Base-by-base conservation (phyloP, 257 asterid genomes). In the Solanum ahanhuiri region DNA sequence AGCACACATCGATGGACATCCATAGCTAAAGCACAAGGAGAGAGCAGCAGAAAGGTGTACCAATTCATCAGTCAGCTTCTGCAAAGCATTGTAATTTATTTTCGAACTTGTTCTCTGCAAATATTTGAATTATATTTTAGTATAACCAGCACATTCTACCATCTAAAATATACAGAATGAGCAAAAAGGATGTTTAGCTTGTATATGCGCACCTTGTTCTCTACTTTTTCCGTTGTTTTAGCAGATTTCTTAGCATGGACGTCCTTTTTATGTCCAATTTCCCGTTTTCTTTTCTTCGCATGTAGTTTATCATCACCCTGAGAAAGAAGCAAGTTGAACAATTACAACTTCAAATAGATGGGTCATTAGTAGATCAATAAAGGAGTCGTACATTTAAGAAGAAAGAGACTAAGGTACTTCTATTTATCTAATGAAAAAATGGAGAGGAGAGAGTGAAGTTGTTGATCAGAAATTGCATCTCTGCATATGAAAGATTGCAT, bases 21-120 rank as follows among this genome's bases (percentile, higher is more conserved):
- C 39, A 30, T 79, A 81, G 57, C 82, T 48, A 83, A 67, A 43
- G 63, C 58, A 22, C 60, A 84, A 67, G 1, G 70, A 39, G 57
- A 22, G 81, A 14, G 60, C 67, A 72, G 37, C 9, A 81, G 83
- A 81, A 89, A 63, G 37, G 45, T 84, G 76, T 85, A 93, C 95
- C 91, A 83, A 67, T 79, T 93, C 92, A 83, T 88, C 90, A 23
- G 58, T n/a, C 18, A 92, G 88, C 43, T 72, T 66, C 85, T 85
- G 86, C 86, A 93, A 75, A 81, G 91, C 95, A 67, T 89, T 93
- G 71, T 90, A 92, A 84, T 93, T 91, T 58, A 93, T 88, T 90
- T 81, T 93, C 3, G 94, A 87, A 86, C 93, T 92, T 86, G 34
- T 87, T 81, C 67, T 88, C 96, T 93, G 92, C 33, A 69, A 67